Base-by-base conservation (phyloP, 2,329 filamentous ascomycete species). In the Diplodia mutila region DNA sequence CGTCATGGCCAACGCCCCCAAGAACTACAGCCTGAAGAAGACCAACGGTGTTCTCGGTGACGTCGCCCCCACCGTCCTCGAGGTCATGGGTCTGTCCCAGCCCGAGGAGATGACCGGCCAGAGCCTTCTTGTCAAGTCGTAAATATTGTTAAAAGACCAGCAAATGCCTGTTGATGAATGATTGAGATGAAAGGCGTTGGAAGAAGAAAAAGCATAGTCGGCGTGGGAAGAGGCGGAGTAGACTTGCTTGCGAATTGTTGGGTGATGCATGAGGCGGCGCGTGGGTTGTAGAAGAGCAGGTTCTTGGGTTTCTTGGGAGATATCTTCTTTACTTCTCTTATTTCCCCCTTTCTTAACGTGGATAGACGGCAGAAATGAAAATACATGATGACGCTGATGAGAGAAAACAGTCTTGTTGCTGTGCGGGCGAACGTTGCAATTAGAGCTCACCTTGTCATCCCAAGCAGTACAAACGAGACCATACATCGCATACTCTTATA, bases 1-100 rank as follows among this genome's bases (percentile, higher is more conserved):
- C 78, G 88, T 98, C 81, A 97, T 99, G 94, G 93, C 94, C 78
- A 99, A 98, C 79, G 94, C 94, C 9, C 95, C 95, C 49, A 87
- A 91, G 77, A 91, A 92, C 73, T 97, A 91, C 90, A 92, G 88
- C 74, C 84, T 99, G 75, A 90, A 92, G 85, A 90, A 93, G 83
- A 85, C 88, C 67, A 89, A 90, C 69, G 94, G 93, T 76, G 95
- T 99, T n/a, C 86, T 99, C 25, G 95, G 95, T 69, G 95, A 99
- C 76, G 95, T 99, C 39, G 95, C 95, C 8, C 95, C 95, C n/a
- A 99, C 95, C 18, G 80, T 99, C 69, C 86, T 99, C 52, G 91
- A 89, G 6, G 89, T 89, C 75, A 97, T 99, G 94, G 95, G 95
- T 37, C 85, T 99, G 69, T 87, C 91, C 57, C 89, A 97, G 80